Base-by-base conservation (phyloP, 805 yeast species). In the Monosporozyma aerobia region DNA sequence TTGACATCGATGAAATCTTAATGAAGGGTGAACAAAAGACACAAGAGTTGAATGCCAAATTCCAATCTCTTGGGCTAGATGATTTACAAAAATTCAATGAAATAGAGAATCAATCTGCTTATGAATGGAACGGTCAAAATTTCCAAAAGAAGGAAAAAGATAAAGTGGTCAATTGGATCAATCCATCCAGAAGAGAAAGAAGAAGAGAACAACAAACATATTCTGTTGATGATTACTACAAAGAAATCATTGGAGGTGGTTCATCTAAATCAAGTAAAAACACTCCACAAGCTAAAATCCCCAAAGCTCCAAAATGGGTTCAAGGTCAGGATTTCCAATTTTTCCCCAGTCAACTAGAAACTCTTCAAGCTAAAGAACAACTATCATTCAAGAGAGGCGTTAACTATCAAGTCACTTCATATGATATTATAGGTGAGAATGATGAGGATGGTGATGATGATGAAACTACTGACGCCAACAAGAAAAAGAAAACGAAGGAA, bases 91-190 rank as follows among this genome's bases (percentile, higher is more conserved):
- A 87, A 64, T 90, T 90, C 62, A 85, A 94, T 10, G 72, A 65
- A 5, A 45, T 64, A 10, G 85, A 89, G 7, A 95, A 89, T 58
- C 84, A 85, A 25, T 83, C 90, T 0, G 94, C 97, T 0, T 92
- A 92, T 68, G 97, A 90, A 69, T 92, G 99, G 99, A 90, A 94
- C 63, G 99, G 99, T 16, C 90, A 92, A 55, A 73, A 73, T 51
- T 75, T 75, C 54, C 72, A 74, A 43, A 74, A 74, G 53, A 73
- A 70, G 55, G 47, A 56, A 4, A 59, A 59, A 37, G 70, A 72
- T n/a, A 70, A 68, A 35, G 63, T 71, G 1, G 71, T 55, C 13
- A 69, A 77, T 3, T 85, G 90, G 88, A 80, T 85, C 33, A 85
- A 85, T 59, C 94, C 92, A 0, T 72, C 86, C 0, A 57, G 68